A percentile compares a stretch with the other conserved stretches of the same genome.
phyloP scores from a whole-genome alignment of 2,329 filamentous ascomycete genomes.

The Phaeosphaeria sp. region DNA sequence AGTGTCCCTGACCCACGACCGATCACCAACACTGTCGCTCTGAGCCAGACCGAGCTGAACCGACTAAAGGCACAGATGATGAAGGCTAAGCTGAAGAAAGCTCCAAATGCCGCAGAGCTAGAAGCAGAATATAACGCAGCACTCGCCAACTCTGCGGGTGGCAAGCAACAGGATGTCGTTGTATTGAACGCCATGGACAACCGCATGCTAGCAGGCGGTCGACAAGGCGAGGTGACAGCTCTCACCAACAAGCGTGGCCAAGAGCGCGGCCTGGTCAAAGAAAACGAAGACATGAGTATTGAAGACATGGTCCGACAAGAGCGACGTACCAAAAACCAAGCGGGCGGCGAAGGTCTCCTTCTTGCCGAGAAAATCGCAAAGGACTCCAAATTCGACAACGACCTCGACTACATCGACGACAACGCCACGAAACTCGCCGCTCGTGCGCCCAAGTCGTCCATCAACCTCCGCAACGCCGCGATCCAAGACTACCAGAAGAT shows the following conservation, averaged over 20 bases:
- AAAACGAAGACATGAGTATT: conserved; percentile 94
- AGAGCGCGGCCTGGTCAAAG: conserved; percentile 83
- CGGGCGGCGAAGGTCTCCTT: conserved; percentile 78
- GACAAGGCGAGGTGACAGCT: conserved; percentile 75
- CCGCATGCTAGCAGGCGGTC: conserved; percentile 80
- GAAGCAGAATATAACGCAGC: conserved; percentile 85
- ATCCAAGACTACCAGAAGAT: conserved; percentile 90
- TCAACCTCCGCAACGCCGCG: conserved; percentile 85
- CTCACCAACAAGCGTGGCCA: conserved; percentile 81
- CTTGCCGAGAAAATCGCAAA: conserved; percentile 94
- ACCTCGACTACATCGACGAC: conserved; percentile 97
- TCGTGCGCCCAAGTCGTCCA: conserved; percentile 84
- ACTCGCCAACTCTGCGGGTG: conserved; percentile 65
- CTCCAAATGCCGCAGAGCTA: conserved; percentile 75
- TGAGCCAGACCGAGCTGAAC: conserved; percentile 85
- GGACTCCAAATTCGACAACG: conserved; percentile 86
- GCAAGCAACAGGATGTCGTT: conserved; percentile 70
- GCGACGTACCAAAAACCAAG: conserved; percentile 78
- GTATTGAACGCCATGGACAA: conserved; percentile 89
- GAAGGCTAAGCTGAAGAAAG: conserved; percentile 87
- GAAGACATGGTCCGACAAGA: conserved; percentile 98
- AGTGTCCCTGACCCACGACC: conserved; percentile 63
- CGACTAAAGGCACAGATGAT: conserved; percentile 91
- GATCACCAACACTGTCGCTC: conserved; percentile 55
- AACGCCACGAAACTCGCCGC: conserved; percentile 90